Evolutionary conservation across 2,329 filamentous ascomycete species (phyloP), one percentile per base, ranked within the genome.

Genomic region (Fusarium chaquense): DNA sequence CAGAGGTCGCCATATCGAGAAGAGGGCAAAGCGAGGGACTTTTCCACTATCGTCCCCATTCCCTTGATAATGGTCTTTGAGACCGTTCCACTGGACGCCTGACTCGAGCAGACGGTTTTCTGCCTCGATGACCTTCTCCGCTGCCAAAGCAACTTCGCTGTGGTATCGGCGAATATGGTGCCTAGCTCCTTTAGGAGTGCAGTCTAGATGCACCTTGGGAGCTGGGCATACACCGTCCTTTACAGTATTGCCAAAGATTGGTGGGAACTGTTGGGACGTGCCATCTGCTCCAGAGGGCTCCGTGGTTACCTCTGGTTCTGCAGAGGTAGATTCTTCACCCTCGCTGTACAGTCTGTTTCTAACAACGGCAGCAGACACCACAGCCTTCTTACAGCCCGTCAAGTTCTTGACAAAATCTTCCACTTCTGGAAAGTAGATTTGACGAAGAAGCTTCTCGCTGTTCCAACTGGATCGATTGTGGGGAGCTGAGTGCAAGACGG

Each of bases 151-250:
- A 16, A 58, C 46, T 15, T 53, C 38, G 22, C 55, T 53, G 22
- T 58, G 55, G 10, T 58, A 58, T 22, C 35, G 46, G 1, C 55
- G 55, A 36, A 58, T 58, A 12, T 58, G 55, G 8, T 30, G 15
- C 18, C 55, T 44, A 1, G 55, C 55, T n/a, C 55, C 55, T 11
- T 52, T 58, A 2, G 55, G 55, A 1, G 55, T 58, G 12, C 46
- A 53, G 7, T 58, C 55, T 1, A 58, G n/a, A 53, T 58, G 55
- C n/a, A 58, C 55, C 5, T 58, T 58, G 3, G 55, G 55, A 20
- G 55, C 55, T 24, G 55, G 55, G 2, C 55, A 58, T 1, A 58
- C n/a, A 2, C 55, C 55, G 22, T 58, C 55, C 7, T 44, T 58
- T 3, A 4, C 24, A 11, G 47, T 38, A 13, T 58, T 58, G 4